Conservation (phyloP, 345 rosid genomes). For the Moricandia moricandioides region DNA sequence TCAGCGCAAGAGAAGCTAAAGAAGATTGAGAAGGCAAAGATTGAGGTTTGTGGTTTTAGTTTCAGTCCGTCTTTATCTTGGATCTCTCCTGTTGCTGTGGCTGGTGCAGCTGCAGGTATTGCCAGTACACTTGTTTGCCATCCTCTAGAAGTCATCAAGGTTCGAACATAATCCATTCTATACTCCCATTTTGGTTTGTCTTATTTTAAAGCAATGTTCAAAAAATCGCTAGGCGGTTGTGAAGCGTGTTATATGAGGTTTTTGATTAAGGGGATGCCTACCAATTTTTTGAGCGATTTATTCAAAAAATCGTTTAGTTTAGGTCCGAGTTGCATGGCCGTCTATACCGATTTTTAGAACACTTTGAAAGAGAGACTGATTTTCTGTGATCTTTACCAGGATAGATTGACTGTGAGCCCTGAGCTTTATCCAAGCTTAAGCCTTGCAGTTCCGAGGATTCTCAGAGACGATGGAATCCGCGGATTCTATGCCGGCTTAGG, state of each 20-base stretch:
- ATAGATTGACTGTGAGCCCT: constrained; percentile 86
- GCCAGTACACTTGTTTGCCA: constrained; percentile 89
- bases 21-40: constrained; percentile 44
- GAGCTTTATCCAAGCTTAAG: constrained; percentile 77
- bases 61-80: constrained; percentile 65
- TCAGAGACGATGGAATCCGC: constrained; percentile 77
- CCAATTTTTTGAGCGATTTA: too few species aligned
- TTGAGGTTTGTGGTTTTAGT: constrained; percentile 63
- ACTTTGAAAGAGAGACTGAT: neutral
- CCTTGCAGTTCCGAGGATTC: constrained; percentile 71
- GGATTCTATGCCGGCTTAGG: constrained; percentile 81
- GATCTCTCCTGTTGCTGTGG: constrained; percentile 92
- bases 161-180: constrained; percentile 6
- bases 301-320: too few species aligned
- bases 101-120: constrained; percentile 97
- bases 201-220: too few species aligned
- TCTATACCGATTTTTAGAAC: too few species aligned
- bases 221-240: too few species aligned
- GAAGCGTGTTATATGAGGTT: too few species aligned
- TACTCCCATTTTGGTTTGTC: neutral
- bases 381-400: constrained; percentile 51
- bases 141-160: constrained; percentile 99
- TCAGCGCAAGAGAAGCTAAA: constrained; percentile 69
- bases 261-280: too few species aligned
- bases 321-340: too few species aligned